These are phyloP conservation scores for Avena sativa DNA, from an alignment of 176 grass and related monocot species.

Conservation along the genomic window DNA sequence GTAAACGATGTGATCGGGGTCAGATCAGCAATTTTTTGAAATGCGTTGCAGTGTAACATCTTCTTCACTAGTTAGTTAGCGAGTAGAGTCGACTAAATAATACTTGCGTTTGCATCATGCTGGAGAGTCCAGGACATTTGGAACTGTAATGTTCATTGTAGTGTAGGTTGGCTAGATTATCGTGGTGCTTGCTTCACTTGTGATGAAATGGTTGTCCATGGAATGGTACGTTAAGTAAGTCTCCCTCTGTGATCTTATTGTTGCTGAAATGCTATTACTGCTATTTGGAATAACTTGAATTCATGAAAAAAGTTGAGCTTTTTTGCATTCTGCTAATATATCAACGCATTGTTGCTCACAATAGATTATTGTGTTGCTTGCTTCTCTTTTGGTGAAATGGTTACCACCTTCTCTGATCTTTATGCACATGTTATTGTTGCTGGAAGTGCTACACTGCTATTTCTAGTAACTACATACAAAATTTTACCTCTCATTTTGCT, in stretches of 20 bases:
- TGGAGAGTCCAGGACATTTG: slow-evolving; percentile 40
- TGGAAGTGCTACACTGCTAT: no score
- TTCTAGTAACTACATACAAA: no score
- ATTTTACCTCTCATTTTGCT: not conserved
- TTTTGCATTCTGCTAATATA: not conserved
- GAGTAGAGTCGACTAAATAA: slow-evolving; percentile 39
- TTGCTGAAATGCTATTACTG: not conserved
- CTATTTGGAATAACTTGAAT: not conserved
- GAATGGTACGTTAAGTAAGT: not conserved
- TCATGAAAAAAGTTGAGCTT: not conserved
- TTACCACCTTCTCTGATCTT: no score
- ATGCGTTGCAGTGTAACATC: slow-evolving; percentile 30
- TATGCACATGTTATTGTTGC: no score
- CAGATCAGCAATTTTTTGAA: slow-evolving; percentile 49
- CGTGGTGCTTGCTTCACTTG: not conserved
- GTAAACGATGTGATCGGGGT: slow-evolving; percentile 23
- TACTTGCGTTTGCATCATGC: slow-evolving; percentile 45
- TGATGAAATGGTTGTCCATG: not conserved
- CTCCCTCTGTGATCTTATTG: not conserved
- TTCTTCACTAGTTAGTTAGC: slow-evolving; percentile 36
- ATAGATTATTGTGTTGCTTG: not conserved
- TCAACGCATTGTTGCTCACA: not conserved
- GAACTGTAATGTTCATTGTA: slow-evolving; percentile 39
- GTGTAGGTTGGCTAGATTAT: no score
- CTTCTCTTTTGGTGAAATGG: no score